These are phyloP conservation scores for Fonsecaea monophora DNA, from an alignment of 2,329 filamentous ascomycete genomes.

Conservation along the genomic window DNA sequence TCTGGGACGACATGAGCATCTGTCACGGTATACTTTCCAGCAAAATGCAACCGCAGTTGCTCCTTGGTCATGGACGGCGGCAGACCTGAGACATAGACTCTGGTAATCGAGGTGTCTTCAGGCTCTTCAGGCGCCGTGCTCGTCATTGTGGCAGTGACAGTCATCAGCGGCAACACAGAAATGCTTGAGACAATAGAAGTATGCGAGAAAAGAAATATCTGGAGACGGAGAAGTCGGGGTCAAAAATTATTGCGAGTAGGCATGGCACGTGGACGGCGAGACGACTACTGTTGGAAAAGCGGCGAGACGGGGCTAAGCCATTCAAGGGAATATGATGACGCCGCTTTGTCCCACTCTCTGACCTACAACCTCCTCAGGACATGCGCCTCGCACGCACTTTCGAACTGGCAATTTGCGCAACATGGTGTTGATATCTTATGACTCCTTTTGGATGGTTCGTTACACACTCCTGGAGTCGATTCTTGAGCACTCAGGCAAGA, in stretches of 20 bases:
- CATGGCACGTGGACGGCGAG: background rate
- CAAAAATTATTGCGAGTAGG: background rate
- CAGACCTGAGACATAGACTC: conserved; percentile 73
- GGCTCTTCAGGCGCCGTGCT: conserved; percentile 12
- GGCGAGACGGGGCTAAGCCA: background rate
- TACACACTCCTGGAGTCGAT: too few species aligned
- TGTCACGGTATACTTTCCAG: conserved; percentile 76
- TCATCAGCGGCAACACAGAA: background rate
- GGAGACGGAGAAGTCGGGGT: background rate
- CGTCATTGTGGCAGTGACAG: background rate
- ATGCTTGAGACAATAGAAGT: background rate
- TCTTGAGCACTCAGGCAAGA: too few species aligned
- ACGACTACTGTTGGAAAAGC: background rate
- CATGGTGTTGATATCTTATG: too few species aligned
- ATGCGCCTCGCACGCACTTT: too few species aligned
- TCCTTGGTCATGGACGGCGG: conserved; percentile 84
- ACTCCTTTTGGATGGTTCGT: too few species aligned
- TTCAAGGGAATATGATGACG: too few species aligned
- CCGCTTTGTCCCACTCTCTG: too few species aligned
- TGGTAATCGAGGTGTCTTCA: conserved; percentile 57
- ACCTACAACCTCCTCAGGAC: too few species aligned
- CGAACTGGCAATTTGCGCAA: too few species aligned
- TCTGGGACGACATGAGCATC: conserved; percentile 91
- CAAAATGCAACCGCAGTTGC: conserved; percentile 89
- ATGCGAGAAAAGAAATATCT: background rate